Percentiles rank a stretch among this genome's conserved stretches.
These are phyloP conservation scores for Geotrichum aggregatum DNA, from an alignment of 1,139 yeast species.

Conservation along the genomic window DNA sequence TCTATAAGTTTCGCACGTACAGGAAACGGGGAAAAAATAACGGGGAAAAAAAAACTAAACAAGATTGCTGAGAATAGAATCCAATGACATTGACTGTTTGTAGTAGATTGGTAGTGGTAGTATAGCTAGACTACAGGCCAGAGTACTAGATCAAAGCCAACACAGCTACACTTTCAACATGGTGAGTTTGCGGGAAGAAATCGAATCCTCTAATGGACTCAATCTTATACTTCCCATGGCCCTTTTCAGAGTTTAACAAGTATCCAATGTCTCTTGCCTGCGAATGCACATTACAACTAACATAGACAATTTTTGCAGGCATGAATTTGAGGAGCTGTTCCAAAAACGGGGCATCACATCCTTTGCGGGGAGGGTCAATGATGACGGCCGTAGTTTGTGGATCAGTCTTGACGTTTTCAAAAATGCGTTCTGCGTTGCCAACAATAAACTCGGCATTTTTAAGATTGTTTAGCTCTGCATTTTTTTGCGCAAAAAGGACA, in stretches of 20 bases:
- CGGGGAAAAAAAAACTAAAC: constrained; percentile 4
- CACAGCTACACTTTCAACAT: constrained; percentile 93
- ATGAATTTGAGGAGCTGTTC: constrained; percentile 76
- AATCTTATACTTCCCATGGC: constrained; percentile 49
- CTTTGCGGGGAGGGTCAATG: constrained; percentile 95
- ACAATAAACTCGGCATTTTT: constrained; percentile 76
- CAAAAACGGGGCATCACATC: constrained; percentile 84
- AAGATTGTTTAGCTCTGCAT: constrained; percentile 71
- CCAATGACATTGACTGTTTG: too few relatives aligned
- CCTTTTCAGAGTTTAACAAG: constrained; percentile 57
- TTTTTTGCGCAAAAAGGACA: constrained; percentile 77
- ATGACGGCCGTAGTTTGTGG: constrained; percentile 77
- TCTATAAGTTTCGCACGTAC: neutral
- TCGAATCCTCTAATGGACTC: constrained; percentile 92
- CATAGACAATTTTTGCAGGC: constrained; percentile 85
- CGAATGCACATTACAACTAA: constrained; percentile 95
- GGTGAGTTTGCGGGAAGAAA: constrained; percentile 97
- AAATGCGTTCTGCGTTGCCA: constrained; percentile 89
- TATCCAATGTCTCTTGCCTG: constrained; percentile 92
- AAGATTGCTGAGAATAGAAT: too few relatives aligned
- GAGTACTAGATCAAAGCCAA: constrained; percentile 37
- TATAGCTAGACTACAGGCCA: too few relatives aligned
- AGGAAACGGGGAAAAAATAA: neutral
- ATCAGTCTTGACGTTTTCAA: constrained; percentile 72
- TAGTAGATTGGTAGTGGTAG: too few relatives aligned